Conservation (phyloP, 2,329 filamentous ascomycete genomes). For the Cytospora chrysosperma region DNA sequence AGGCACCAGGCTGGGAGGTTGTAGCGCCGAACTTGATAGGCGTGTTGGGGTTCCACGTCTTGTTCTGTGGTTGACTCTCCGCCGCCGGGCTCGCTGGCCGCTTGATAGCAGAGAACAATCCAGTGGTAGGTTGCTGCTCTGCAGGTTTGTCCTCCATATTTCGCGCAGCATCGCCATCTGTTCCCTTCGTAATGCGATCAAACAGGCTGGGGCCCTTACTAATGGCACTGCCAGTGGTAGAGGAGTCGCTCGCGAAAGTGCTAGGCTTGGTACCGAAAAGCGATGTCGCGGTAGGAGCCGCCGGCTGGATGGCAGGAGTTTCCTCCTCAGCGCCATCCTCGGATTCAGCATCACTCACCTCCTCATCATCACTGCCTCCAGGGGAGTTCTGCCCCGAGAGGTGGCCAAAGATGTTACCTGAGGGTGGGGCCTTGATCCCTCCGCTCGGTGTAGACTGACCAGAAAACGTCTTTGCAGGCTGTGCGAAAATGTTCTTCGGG, state of each 20-base stretch:
- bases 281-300: conserved; percentile 42
- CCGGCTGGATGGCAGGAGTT: conserved; percentile 46
- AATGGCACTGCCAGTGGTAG: conserved; percentile 42
- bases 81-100: conserved; percentile 47
- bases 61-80: conserved; percentile 35
- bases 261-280: conserved; percentile 35
- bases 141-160: conserved; percentile 28
- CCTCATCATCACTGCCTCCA: conserved; percentile 53
- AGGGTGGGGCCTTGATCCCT: conserved; percentile 26
- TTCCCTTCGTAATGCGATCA: conserved; percentile 52
- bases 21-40: conserved; percentile 54
- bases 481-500: conserved; percentile 36
- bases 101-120: conserved; percentile 34
- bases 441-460: conserved; percentile 43
- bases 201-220: conserved; percentile 53
- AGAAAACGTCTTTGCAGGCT: conserved; percentile 32
- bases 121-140: neutral
- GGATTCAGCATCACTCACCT: conserved; percentile 50
- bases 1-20: conserved; percentile 28
- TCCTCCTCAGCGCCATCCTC: conserved; percentile 38
- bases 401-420: conserved; percentile 58
- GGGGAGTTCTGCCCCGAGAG: conserved; percentile 56
- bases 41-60: conserved; percentile 49
- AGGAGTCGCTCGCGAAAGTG: conserved; percentile 38
- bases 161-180: conserved; percentile 50